phyloP scores from a whole-genome alignment of 2,329 filamentous ascomycete species.

The Amesomyces nigricolor region DNA sequence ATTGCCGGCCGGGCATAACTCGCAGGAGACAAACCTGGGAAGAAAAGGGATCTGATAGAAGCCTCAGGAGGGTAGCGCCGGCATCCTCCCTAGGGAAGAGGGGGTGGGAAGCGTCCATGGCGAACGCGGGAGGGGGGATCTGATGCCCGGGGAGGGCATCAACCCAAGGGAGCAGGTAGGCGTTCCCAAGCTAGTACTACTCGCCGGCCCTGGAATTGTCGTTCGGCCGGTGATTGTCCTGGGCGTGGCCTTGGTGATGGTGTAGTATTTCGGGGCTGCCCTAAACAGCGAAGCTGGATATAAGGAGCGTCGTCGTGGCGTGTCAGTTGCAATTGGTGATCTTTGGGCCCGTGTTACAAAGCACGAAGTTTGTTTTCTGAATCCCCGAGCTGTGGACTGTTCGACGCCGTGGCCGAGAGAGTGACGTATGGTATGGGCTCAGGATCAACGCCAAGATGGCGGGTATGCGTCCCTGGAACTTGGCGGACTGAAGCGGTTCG shows the following conservation, averaged over 20 bases:
- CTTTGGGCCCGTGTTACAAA: not conserved
- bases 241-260: too few relatives aligned
- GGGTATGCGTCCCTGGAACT: not conserved
- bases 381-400: not conserved
- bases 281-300: not conserved
- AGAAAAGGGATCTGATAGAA: constrained; percentile 48
- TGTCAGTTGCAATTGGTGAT: not conserved
- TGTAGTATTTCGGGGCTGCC: not conserved
- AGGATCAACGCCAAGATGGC: constrained; percentile 12
- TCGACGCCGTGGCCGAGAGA: not conserved
- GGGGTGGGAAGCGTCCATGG: constrained; percentile 12
- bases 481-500: constrained; percentile 1
- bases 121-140: not conserved
- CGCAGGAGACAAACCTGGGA: constrained; percentile 35
- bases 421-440: constrained; percentile 9
- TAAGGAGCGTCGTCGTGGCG: not conserved
- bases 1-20: not conserved
- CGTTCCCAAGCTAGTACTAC: constrained; percentile 4
- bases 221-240: too few relatives aligned
- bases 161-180: not conserved
- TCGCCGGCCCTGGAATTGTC: too few relatives aligned
- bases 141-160: constrained; percentile 16
- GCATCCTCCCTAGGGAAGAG: constrained; percentile 19
- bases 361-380: not conserved
- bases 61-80: constrained; percentile 27